Conservation (phyloP, 371 early-diverging fungal genomes). For the Mucor sp. region DNA sequence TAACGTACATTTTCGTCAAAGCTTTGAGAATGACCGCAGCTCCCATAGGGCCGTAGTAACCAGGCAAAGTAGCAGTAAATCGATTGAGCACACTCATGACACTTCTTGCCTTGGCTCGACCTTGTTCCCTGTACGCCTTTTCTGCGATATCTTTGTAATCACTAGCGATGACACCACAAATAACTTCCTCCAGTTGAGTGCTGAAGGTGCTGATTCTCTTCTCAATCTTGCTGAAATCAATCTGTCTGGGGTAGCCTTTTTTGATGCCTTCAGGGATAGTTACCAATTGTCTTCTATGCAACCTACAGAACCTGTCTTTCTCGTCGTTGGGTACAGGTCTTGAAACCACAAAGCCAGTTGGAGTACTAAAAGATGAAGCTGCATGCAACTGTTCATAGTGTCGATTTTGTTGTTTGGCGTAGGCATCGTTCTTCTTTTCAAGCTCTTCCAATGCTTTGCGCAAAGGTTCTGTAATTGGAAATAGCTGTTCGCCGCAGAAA, state of each 20-base stretch:
- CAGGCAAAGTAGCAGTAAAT: constrained; percentile 51
- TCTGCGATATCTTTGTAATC: constrained; percentile 36
- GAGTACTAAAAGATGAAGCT: background rate
- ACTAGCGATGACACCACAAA: constrained; percentile 32
- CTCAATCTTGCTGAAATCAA: constrained; percentile 41
- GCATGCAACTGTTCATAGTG: background rate
- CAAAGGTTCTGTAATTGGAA: constrained; percentile 5
- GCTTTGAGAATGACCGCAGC: constrained; percentile 37
- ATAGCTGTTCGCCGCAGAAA: constrained; percentile 7
- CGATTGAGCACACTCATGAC: constrained; percentile 40
- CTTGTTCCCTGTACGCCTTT: constrained; percentile 42
- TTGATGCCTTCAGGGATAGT: constrained; percentile 46
- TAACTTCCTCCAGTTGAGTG: constrained; percentile 39
- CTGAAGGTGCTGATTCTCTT: constrained; percentile 30
- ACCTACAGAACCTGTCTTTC: constrained; percentile 47
- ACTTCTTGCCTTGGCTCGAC: constrained; percentile 51
- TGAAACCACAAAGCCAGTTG: background rate
- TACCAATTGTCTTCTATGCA: constrained; percentile 49
- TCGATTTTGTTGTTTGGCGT: constrained; percentile 3
- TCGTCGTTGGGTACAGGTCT: constrained; percentile 8
- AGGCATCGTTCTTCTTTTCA: constrained; percentile 18
- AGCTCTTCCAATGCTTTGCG: constrained; percentile 16
- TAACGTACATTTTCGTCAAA: constrained; percentile 33
- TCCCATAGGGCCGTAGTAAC: constrained; percentile 62
- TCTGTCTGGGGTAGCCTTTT: constrained; percentile 42